phyloP scores from a whole-genome alignment of 495 filamentous ascomycete species.

The Stereocaulon alpinum region DNA sequence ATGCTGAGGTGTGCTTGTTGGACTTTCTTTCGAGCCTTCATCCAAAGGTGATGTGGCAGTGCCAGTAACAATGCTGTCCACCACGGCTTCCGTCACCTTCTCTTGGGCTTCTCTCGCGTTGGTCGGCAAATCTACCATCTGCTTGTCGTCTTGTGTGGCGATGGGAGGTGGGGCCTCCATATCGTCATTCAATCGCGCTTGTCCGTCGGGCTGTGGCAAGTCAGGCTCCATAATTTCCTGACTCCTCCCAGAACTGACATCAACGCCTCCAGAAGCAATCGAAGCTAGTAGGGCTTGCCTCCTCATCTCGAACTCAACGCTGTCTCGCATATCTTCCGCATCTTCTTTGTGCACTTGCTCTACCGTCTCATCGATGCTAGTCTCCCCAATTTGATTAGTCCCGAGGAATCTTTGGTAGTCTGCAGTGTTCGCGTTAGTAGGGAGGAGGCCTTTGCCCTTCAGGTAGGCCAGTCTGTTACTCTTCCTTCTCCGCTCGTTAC shows the following conservation, averaged over 20 bases:
- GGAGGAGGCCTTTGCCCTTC: conserved; percentile 40
- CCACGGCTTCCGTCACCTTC: not conserved
- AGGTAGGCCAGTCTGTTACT: conserved; percentile 38
- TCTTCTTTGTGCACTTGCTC: conserved; percentile 20
- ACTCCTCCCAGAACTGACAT: conserved; percentile 3
- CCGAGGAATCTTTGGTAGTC: conserved; percentile 35
- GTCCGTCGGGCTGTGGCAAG: not conserved
- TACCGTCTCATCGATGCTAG: not conserved
- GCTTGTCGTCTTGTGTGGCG: not conserved
- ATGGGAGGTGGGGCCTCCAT: not conserved
- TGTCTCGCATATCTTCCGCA: conserved; percentile 16
- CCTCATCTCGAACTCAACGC: conserved; percentile 38
- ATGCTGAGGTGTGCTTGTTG: conserved; percentile 25
- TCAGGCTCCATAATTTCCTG: not conserved
- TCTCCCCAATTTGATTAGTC: conserved; percentile 23
- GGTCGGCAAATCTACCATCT: not conserved
- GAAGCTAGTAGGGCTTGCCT: conserved; percentile 42
- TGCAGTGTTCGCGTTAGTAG: conserved; percentile 36
- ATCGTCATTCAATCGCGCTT: not conserved
- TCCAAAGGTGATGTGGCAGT: not conserved
- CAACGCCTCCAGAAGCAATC: conserved; percentile 38
- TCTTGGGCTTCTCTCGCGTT: not conserved
- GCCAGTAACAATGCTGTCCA: not conserved
- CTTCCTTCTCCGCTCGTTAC: conserved; percentile 44
- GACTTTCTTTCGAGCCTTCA: not conserved